phyloP scores from a whole-genome alignment of 257 asterid species.

The Primulina huaijiensis region DNA sequence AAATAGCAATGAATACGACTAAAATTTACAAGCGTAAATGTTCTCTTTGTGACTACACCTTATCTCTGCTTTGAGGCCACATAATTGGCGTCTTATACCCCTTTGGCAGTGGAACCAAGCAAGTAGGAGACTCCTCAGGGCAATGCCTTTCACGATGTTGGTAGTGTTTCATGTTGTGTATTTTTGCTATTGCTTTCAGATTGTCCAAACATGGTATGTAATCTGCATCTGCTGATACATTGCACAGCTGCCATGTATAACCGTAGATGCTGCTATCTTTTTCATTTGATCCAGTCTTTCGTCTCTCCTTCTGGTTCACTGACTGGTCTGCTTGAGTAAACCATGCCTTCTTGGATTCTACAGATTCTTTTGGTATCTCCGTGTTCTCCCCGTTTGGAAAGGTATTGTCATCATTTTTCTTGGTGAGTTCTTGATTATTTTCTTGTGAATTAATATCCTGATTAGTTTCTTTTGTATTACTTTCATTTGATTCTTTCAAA shows the following conservation, averaged over 20 bases:
- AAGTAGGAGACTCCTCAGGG: constrained; percentile 67
- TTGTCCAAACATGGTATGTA: constrained; percentile 91
- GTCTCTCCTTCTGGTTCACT: constrained; percentile 64
- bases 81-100: constrained; percentile 67
- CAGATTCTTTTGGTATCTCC: constrained; percentile 50
- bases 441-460: constrained; percentile 3
- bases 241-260: constrained; percentile 61
- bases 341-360: constrained; percentile 63
- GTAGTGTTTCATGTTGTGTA: constrained; percentile 49
- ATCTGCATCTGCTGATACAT: constrained; percentile 66
- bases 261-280: constrained; percentile 30
- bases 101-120: constrained; percentile 66
- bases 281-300: constrained; percentile 38
- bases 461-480: neutral
- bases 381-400: constrained; percentile 27
- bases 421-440: neutral
- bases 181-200: constrained; percentile 54
- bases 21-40: neutral
- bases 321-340: constrained; percentile 76
- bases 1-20: neutral
- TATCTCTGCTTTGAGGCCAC: constrained; percentile 90
- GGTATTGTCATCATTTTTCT: constrained; percentile 13
- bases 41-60: constrained; percentile 40
- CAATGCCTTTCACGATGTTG: constrained; percentile 93
- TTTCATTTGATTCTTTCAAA: constrained; percentile 10